phyloP scores from a whole-genome alignment of 2,329 filamentous ascomycete genomes.

The Penicillium polonicum region DNA sequence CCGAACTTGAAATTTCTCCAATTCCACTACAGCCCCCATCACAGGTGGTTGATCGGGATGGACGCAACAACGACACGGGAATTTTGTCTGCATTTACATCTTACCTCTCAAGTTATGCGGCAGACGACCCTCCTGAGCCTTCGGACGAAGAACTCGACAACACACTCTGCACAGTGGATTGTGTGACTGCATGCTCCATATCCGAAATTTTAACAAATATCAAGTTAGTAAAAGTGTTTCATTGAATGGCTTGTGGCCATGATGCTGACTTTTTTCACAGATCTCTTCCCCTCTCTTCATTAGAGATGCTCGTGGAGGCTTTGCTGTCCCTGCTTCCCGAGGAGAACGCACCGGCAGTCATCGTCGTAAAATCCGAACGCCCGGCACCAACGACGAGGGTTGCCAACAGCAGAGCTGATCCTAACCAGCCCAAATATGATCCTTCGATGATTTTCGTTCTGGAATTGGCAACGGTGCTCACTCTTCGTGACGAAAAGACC shows the following conservation, averaged over 20 bases:
- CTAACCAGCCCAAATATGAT: constrained; percentile 69
- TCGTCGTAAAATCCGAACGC: constrained; percentile 84
- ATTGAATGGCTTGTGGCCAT: constrained; percentile 7
- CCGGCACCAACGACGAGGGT: constrained; percentile 59
- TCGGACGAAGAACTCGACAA: constrained; percentile 97
- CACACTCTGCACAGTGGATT: constrained; percentile 90
- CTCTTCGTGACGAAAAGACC: constrained; percentile 71
- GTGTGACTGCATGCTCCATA: constrained; percentile 84
- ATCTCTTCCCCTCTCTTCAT: constrained; percentile 58
- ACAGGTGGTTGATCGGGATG: constrained; percentile 85
- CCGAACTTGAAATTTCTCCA: constrained; percentile 67
- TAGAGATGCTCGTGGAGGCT: constrained; percentile 66
- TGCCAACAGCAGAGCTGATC: constrained; percentile 58
- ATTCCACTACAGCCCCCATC: constrained; percentile 91
- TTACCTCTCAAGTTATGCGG: constrained; percentile 98
- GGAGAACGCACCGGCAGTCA: constrained; percentile 74
- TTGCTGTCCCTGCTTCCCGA: constrained; percentile 85
- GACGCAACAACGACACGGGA: constrained; percentile 74
- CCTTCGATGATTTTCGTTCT: constrained; percentile 86
- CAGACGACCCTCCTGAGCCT: constrained; percentile 94
- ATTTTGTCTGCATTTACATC: constrained; percentile 93
- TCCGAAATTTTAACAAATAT: constrained; percentile 80
- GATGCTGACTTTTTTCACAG: constrained; percentile 41
- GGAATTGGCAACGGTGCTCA: constrained; percentile 81
- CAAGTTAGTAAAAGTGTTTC: constrained; percentile 53